A percentile compares a stretch with the other conserved stretches of the same genome.
phyloP scores from a whole-genome alignment of 2,329 filamentous ascomycete genomes.

The Pseudocercospora cruenta region DNA sequence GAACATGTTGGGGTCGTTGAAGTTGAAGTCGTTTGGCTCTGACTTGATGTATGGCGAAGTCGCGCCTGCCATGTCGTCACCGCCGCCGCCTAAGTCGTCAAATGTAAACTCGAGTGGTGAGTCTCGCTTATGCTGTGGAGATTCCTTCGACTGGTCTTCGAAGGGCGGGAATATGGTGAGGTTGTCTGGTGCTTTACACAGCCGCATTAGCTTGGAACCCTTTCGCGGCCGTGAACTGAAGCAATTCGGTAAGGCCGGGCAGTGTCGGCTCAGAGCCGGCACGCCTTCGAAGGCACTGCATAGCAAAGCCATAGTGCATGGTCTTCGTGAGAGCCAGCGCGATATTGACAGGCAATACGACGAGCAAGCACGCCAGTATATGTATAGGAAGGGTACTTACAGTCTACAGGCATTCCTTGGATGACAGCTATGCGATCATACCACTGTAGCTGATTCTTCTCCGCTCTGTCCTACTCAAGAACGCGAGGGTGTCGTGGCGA shows the following conservation, averaged over 20 bases:
- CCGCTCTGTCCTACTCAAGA: constrained; percentile 24
- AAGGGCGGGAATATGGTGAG: constrained; percentile 41
- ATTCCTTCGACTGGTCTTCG: constrained; percentile 33
- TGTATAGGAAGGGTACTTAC: constrained; percentile 34
- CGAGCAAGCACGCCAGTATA: constrained; percentile 14
- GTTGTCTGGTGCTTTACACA: constrained; percentile 26
- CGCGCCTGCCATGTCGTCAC: constrained; percentile 56
- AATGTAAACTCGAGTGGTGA: constrained; percentile 41
- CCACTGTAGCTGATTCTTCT: constrained; percentile 11
- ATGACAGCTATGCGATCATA: constrained; percentile 13
- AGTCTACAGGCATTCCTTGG: constrained; percentile 35
- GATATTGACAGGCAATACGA: too few relatives aligned
- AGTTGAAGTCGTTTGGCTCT: constrained; percentile 63
- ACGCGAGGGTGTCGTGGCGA: constrained; percentile 24
- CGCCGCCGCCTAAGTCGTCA: constrained; percentile 34
- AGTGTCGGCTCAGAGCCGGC: constrained; percentile 11
- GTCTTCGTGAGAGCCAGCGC: too few relatives aligned
- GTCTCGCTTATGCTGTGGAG: constrained; percentile 36
- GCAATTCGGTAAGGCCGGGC: constrained; percentile 10
- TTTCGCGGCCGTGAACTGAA: background rate
- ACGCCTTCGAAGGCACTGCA: constrained; percentile 10
- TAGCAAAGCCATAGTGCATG: background rate
- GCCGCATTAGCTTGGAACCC: constrained; percentile 23
- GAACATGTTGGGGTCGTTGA: constrained; percentile 53
- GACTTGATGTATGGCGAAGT: constrained; percentile 66